Percentiles rank a stretch among this genome's conserved stretches.
Conservation (phyloP, 2,329 filamentous ascomycete species). For the Gliomastix tumulicola region DNA sequence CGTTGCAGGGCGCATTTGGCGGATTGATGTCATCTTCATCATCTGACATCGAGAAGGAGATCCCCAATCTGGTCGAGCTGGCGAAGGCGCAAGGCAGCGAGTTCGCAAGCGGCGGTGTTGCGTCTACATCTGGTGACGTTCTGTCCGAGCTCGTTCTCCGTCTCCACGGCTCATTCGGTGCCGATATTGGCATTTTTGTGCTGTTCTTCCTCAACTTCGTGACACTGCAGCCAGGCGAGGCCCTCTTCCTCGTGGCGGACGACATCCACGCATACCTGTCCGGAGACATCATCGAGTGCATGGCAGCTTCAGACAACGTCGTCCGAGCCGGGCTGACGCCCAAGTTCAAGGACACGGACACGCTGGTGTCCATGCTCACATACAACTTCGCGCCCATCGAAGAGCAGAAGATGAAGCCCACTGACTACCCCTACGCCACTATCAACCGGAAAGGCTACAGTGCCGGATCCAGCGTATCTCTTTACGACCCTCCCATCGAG, state of each 20-base stretch:
- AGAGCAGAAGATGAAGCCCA: constrained; percentile 86
- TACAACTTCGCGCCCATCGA: constrained; percentile 93
- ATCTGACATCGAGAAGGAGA: constrained; percentile 45
- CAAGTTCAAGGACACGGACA: constrained; percentile 95
- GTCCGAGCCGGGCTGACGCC: constrained; percentile 95
- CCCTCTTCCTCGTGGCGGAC: constrained; percentile 91
- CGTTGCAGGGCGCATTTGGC: constrained; percentile 67
- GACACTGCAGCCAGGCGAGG: constrained; percentile 79
- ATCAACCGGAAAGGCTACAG: constrained; percentile 79
- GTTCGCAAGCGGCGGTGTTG: constrained; percentile 70
- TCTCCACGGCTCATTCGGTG: constrained; percentile 76
- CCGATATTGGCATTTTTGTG: constrained; percentile 89
- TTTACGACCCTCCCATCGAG: constrained; percentile 95
- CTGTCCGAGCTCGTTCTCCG: constrained; percentile 72
- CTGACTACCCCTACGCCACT: constrained; percentile 78
- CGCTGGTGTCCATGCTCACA: constrained; percentile 83
- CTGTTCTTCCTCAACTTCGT: constrained; percentile 98
- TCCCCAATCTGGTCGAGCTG: constrained; percentile 62
- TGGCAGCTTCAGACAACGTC: constrained; percentile 98
- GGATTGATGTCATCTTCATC: constrained; percentile 73
- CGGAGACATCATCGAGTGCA: constrained; percentile 96
- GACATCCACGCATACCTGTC: constrained; percentile 95
- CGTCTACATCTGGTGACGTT: constrained; percentile 60
- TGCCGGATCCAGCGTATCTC: constrained; percentile 60
- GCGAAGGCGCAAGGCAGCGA: constrained; percentile 60